Conservation (phyloP, 1,284 basidiomycete genomes). For the Uromyces viciae-fabae region DNA sequence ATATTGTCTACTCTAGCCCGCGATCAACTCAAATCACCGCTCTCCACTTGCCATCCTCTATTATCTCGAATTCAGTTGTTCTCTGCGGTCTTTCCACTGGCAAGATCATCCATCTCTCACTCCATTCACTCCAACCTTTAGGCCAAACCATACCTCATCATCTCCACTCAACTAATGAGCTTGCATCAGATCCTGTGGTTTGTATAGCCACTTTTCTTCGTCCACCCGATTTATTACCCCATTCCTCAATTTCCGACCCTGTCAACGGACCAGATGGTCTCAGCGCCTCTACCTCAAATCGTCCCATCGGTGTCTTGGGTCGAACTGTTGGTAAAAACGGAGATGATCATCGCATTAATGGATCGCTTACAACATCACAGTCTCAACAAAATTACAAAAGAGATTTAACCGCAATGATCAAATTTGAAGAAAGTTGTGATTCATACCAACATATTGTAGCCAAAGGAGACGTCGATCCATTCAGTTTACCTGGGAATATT, state of each 20-base stretch:
- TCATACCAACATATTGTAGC: neutral
- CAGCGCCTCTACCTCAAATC: neutral
- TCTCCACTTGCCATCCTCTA: conserved; percentile 27
- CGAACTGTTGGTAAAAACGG: conserved; percentile 18
- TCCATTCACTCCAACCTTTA: conserved; percentile 26
- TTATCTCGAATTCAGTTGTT: neutral
- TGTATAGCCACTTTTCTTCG: neutral
- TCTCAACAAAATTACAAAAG: neutral
- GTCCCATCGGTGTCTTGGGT: conserved; percentile 24
- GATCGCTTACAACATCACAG: neutral
- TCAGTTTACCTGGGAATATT: conserved; percentile 11
- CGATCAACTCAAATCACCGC: conserved; percentile 28
- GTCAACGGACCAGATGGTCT: neutral
- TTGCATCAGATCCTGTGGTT: conserved; percentile 2
- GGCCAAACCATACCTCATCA: conserved; percentile 20
- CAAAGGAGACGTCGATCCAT: neutral
- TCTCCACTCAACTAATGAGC: neutral
- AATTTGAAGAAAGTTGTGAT: neutral
- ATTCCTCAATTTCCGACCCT: neutral
- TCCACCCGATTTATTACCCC: neutral
- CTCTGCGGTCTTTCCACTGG: conserved; percentile 34
- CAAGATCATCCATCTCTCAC: conserved; percentile 35
- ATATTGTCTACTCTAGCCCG: conserved; percentile 9
- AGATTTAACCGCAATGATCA: conserved; percentile 4
- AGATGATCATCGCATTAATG: neutral